These are phyloP conservation scores for Leucocoprinus birnbaumii DNA, from an alignment of 768 basidiomycete species.

Conservation along the genomic window DNA sequence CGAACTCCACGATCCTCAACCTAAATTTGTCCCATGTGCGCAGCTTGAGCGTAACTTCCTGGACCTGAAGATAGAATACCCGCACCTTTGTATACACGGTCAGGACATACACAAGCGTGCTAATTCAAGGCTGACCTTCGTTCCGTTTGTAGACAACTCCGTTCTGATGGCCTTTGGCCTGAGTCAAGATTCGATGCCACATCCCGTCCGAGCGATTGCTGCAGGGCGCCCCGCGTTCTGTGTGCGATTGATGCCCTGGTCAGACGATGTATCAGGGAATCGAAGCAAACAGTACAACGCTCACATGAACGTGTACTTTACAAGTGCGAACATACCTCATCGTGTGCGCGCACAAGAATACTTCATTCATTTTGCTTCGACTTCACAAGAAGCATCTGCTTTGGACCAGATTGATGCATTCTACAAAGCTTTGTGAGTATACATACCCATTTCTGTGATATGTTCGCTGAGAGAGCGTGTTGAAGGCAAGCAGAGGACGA, in stretches of 20 bases:
- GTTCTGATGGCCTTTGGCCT: background rate
- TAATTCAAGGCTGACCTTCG: too few relatives aligned
- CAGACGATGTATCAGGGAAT: conserved; percentile 32
- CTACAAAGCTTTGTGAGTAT: conserved; percentile 13
- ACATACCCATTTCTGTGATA: background rate
- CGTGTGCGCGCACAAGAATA: conserved; percentile 25
- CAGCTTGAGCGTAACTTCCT: too few relatives aligned
- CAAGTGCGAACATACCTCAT: conserved; percentile 27
- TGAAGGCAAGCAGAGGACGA: conserved; percentile 5
- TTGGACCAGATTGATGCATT: conserved; percentile 28
- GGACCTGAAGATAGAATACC: too few relatives aligned
- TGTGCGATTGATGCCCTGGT: conserved; percentile 14
- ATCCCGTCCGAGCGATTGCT: conserved; percentile 12
- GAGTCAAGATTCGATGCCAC: background rate
- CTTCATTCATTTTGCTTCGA: conserved; percentile 27
- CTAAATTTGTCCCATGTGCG: too few relatives aligned
- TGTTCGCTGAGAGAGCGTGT: too few relatives aligned
- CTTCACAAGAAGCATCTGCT: conserved; percentile 27
- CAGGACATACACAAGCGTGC: too few relatives aligned
- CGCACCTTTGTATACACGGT: too few relatives aligned
- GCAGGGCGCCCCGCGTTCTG: conserved; percentile 13
- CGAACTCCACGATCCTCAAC: too few relatives aligned
- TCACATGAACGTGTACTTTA: conserved; percentile 30
- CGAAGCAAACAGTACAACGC: conserved; percentile 32
- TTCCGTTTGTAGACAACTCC: too few relatives aligned